These are phyloP conservation scores for Lactifluus subvellereus DNA, from an alignment of 768 basidiomycete genomes.

Conservation along the genomic window DNA sequence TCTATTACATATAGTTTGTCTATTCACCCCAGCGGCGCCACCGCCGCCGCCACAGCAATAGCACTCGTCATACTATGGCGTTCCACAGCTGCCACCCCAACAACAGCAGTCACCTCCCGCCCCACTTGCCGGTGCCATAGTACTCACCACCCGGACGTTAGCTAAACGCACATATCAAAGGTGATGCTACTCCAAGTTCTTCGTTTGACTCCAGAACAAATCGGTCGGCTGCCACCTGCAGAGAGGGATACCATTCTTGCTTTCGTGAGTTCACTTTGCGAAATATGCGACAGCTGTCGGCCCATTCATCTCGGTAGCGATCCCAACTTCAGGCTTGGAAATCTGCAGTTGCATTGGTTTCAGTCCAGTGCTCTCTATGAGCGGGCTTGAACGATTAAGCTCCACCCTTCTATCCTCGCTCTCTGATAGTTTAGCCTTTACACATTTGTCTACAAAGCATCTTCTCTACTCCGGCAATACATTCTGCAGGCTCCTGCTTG, in stretches of 20 bases:
- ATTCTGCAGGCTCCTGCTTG: no score
- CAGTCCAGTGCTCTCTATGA: not conserved
- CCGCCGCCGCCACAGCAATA: constrained; percentile 33
- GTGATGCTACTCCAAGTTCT: constrained; percentile 85
- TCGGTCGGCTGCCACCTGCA: constrained; percentile 69
- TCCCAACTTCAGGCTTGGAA: constrained; percentile 23
- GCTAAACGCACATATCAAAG: constrained; percentile 33
- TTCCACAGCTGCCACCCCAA: constrained; percentile 31
- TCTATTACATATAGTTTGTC: constrained; percentile 1
- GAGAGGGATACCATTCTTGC: constrained; percentile 67
- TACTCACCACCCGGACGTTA: not conserved
- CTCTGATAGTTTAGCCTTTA: not conserved
- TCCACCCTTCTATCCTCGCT: not conserved
- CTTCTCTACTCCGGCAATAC: constrained; percentile 35
- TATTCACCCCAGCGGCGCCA: constrained; percentile 32
- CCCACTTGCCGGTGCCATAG: constrained; percentile 28
- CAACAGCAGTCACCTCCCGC: constrained; percentile 34
- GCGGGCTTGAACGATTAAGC: not conserved
- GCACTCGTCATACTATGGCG: constrained; percentile 14
- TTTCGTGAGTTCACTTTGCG: constrained; percentile 12
- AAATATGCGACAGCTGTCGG: not conserved
- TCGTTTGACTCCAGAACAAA: constrained; percentile 73
- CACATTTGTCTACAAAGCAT: not conserved
- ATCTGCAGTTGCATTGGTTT: not conserved
- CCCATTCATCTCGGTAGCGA: not conserved